A percentile compares a stretch with the other conserved stretches of the same genome.
Evolutionary conservation across 768 basidiomycete genomes (phyloP).

Genomic region (Mycena filopes): DNA sequence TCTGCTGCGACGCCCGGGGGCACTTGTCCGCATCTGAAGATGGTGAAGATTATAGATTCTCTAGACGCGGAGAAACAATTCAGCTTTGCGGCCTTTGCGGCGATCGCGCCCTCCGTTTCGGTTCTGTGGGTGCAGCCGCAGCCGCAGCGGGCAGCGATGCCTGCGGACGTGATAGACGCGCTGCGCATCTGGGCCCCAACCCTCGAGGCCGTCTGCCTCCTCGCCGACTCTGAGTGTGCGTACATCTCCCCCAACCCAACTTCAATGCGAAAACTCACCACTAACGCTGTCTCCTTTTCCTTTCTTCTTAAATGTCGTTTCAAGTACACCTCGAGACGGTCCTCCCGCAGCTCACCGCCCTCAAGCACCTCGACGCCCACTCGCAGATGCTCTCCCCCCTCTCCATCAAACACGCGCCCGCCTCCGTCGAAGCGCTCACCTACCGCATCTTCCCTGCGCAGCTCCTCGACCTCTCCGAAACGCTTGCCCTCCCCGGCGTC

Average conservation of each 20-base stretch:
- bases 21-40: constrained; percentile 6
- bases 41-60: constrained; percentile 28
- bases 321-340: constrained; percentile 11
- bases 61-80: constrained; percentile 16
- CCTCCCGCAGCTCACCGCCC: constrained; percentile 1
- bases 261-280: neutral
- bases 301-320: too few species aligned
- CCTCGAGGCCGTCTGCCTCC: constrained; percentile 19
- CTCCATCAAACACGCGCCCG: neutral
- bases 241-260: neutral
- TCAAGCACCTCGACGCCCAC: constrained; percentile 16
- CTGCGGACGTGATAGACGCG: constrained; percentile 7
- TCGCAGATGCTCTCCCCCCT: constrained; percentile 14
- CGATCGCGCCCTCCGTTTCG: constrained; percentile 14
- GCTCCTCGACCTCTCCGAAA: constrained; percentile 14
- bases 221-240: constrained; percentile 12
- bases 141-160: constrained; percentile 14
- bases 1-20: neutral
- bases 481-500: neutral
- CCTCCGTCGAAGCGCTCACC: constrained; percentile 12
- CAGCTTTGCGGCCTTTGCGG: constrained; percentile 17
- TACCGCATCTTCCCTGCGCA: constrained; percentile 21
- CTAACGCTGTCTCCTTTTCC: too few species aligned
- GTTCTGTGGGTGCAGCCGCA: constrained; percentile 26
- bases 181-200: constrained; percentile 16